These are phyloP conservation scores for Stromatinia cepivora DNA, from an alignment of 2,329 filamentous ascomycete genomes.

Conservation along the genomic window DNA sequence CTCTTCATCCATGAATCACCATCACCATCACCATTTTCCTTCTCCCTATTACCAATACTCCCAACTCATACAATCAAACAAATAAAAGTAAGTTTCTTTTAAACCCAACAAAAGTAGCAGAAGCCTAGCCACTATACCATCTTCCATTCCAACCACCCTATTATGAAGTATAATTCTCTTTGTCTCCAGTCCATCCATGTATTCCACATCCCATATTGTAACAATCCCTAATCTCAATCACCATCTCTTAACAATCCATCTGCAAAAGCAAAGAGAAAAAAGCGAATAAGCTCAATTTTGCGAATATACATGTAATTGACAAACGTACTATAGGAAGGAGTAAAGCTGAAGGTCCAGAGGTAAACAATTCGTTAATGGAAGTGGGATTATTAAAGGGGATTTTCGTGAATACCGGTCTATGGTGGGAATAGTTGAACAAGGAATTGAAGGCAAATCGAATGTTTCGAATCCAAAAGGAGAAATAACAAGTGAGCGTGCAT, in stretches of 20 bases:
- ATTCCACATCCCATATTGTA: background rate
- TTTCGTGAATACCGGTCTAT: slow-evolving; percentile 14
- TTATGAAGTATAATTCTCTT: background rate
- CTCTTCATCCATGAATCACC: background rate
- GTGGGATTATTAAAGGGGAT: slow-evolving; percentile 1
- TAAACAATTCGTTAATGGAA: slow-evolving; percentile 5
- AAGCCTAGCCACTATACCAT: slow-evolving; percentile 11
- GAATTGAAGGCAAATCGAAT: slow-evolving; percentile 8
- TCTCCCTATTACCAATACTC: slow-evolving; percentile 4
- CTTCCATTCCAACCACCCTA: background rate
- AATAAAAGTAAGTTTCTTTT: slow-evolving; percentile 5
- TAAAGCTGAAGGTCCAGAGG: slow-evolving; percentile 5
- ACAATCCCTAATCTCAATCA: background rate
- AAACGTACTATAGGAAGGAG: slow-evolving; percentile 6
- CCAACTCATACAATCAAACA: slow-evolving; percentile 8
- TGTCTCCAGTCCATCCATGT: background rate
- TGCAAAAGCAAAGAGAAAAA: slow-evolving; percentile 12
- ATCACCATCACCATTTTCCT: background rate
- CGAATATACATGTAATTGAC: background rate
- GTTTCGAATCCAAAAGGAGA: slow-evolving; percentile 10
- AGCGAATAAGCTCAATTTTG: slow-evolving; percentile 11
- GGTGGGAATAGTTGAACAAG: slow-evolving; percentile 10
- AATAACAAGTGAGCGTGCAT: slow-evolving; percentile 1
- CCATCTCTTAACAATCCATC: slow-evolving; percentile 12
- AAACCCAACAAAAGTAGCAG: slow-evolving; percentile 12